A percentile compares a stretch with the other conserved stretches of the same genome.
Conservation (phyloP, 2,329 filamentous ascomycete genomes). For the Stenocarpella maydis region DNA sequence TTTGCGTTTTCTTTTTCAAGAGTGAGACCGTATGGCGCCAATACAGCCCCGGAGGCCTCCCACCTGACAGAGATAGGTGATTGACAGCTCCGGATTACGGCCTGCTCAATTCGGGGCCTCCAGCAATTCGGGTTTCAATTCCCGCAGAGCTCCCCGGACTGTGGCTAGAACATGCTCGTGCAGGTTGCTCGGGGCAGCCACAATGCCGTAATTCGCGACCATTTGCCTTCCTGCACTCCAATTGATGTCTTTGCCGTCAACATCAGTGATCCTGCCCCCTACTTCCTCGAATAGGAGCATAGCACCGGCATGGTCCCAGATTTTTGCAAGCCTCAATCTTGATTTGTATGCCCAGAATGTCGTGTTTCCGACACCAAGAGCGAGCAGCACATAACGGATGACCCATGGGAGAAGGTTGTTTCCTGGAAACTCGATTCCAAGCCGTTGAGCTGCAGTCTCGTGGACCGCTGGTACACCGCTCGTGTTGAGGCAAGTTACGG, state of each 20-base stretch:
- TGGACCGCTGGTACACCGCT: conserved; percentile 60
- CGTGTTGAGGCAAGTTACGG: conserved; percentile 56
- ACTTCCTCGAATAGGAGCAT: conserved; percentile 67
- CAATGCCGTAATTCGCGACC: conserved; percentile 61
- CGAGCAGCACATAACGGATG: conserved; percentile 61
- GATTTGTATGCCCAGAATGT: conserved; percentile 65
- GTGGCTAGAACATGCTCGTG: conserved; percentile 54
- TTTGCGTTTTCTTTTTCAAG: not conserved
- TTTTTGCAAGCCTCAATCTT: conserved; percentile 58
- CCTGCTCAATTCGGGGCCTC: conserved; percentile 35
- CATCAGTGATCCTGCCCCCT: conserved; percentile 63
- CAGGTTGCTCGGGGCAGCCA: conserved; percentile 57
- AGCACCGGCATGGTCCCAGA: conserved; percentile 68
- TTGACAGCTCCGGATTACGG: not conserved
- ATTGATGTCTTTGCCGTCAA: conserved; percentile 60
- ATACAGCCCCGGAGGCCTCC: too few relatives aligned
- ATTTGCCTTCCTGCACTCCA: conserved; percentile 58
- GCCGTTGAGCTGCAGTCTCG: conserved; percentile 50
- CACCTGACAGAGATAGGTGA: not conserved
- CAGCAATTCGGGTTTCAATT: conserved; percentile 46
- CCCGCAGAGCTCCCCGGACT: conserved; percentile 45
- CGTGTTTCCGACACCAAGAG: conserved; percentile 60
- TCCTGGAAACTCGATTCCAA: conserved; percentile 55
- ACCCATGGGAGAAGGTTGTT: conserved; percentile 66
- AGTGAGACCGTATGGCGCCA: not conserved